Conservation (phyloP, 169 alveolate genomes). For the Eimeria brunetti region DNA sequence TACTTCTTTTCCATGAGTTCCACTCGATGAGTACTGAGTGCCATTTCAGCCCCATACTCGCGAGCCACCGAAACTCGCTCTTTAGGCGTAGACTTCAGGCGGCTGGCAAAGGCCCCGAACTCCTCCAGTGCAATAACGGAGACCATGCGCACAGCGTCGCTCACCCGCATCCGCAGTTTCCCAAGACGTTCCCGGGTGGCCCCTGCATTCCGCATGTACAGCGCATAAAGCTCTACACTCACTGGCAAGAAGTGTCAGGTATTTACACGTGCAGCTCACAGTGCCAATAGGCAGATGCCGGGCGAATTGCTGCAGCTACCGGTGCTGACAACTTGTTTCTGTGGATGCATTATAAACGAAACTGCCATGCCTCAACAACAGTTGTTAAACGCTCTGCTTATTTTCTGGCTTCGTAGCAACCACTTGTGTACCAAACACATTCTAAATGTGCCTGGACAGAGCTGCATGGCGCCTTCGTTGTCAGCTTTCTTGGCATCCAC, state of each 20-base stretch:
- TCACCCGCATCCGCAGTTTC: conserved; percentile 67
- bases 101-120: conserved; percentile 58
- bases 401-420: neutral
- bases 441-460: neutral
- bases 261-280: neutral
- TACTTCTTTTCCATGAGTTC: conserved; percentile 55
- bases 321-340: neutral
- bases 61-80: conserved; percentile 66
- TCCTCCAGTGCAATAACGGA: conserved; percentile 68
- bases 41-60: conserved; percentile 72
- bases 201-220: neutral
- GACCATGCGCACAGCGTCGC: conserved; percentile 65
- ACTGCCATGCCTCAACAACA: neutral
- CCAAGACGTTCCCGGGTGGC: conserved; percentile 65
- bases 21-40: conserved; percentile 67
- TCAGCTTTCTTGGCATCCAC: neutral
- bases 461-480: neutral
- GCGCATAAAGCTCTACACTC: neutral
- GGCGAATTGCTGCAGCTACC: neutral
- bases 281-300: neutral
- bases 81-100: conserved; percentile 65
- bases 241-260: neutral
- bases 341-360: neutral
- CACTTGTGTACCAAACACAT: neutral
- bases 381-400: neutral